Conservation (phyloP, 257 asterid genomes). For the Solanum chmielewskii region DNA sequence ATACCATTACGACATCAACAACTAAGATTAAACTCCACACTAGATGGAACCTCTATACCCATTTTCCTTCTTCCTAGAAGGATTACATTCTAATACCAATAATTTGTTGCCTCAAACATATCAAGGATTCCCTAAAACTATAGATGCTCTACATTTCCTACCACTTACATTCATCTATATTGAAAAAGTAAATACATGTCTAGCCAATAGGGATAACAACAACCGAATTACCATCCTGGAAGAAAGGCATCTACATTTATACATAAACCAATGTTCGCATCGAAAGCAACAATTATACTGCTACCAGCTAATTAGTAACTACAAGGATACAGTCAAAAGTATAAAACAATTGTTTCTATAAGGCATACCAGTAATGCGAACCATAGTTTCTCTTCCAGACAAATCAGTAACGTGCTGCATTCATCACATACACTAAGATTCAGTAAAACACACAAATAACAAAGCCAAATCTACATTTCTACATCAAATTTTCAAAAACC, state of each 20-base stretch:
- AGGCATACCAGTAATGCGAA: slow-evolving; percentile 66
- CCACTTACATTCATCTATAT: background rate
- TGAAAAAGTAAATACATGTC: background rate
- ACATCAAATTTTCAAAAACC: background rate
- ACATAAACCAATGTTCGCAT: background rate
- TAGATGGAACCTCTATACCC: background rate
- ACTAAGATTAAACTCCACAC: background rate
- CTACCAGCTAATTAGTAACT: background rate
- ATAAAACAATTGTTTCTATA: background rate
- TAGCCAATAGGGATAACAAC: background rate
- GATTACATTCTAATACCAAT: background rate
- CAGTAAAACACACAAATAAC: background rate
- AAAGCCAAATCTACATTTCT: background rate
- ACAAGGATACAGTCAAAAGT: background rate
- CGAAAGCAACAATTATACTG: background rate
- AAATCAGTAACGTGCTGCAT: slow-evolving; percentile 90
- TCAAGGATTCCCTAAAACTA: background rate
- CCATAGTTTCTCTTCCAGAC: slow-evolving; percentile 89
- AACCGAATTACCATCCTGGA: background rate
- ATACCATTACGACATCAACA: background rate
- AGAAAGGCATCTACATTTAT: background rate
- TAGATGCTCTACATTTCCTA: background rate
- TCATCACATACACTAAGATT: background rate
- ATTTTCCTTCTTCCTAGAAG: background rate
- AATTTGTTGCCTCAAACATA: background rate